Conservation (phyloP, 164 flowering plant species). For the Aristolochia contorta region DNA sequence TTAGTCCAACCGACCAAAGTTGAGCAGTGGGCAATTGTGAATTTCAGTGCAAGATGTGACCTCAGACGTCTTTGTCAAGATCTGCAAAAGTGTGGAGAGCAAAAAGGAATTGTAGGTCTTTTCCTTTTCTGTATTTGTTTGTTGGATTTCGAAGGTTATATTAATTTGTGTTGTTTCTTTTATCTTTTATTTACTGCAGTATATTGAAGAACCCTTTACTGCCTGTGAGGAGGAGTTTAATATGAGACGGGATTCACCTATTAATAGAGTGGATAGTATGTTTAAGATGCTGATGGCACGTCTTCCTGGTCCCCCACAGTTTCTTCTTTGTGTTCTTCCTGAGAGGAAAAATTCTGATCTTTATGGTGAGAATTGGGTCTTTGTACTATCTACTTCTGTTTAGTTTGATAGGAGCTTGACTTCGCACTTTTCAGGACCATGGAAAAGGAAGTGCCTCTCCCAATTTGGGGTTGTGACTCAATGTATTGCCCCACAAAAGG, state of each 20-base stretch:
- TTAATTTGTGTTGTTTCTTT: neutral
- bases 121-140: neutral
- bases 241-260: constrained; percentile 31
- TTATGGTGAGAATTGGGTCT: constrained; percentile 32
- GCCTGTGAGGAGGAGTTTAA: constrained; percentile 41
- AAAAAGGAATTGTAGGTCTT: constrained; percentile 73
- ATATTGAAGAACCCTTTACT: constrained; percentile 30
- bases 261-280: constrained; percentile 55
- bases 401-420: neutral
- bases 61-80: constrained; percentile 28
- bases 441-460: constrained; percentile 29
- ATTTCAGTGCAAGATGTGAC: constrained; percentile 85
- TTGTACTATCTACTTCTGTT: neutral
- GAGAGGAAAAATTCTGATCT: constrained; percentile 56
- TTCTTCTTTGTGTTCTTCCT: constrained; percentile 51
- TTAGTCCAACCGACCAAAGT: constrained; percentile 50
- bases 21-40: constrained; percentile 73
- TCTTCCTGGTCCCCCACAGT: constrained; percentile 46
- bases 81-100: constrained; percentile 38
- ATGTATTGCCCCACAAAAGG: constrained; percentile 68
- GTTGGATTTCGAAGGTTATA: no score
- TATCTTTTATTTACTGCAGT: constrained; percentile 14
- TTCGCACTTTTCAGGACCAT: constrained; percentile 15
- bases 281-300: constrained; percentile 35
- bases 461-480: constrained; percentile 83